phyloP scores from a whole-genome alignment of 805 yeast genomes.

The Candida broadrunensis region DNA sequence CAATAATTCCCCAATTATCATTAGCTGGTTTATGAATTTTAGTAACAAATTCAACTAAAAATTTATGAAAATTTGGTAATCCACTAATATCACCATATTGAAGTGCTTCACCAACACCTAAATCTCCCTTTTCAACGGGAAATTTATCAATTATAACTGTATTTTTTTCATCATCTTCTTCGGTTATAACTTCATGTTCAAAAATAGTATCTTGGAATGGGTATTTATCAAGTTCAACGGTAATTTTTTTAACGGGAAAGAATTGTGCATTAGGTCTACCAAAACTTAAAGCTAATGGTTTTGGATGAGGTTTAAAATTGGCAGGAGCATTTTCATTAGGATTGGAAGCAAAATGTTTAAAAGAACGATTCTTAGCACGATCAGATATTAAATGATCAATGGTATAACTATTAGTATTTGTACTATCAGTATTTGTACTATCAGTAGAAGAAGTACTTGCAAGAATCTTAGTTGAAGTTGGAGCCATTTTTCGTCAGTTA shows the following conservation, averaged over 20 bases:
- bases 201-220: constrained; percentile 40
- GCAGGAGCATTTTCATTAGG: constrained; percentile 31
- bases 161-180: neutral
- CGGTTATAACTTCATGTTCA: constrained; percentile 18
- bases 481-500: neutral
- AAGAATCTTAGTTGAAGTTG: neutral
- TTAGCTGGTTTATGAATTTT: constrained; percentile 45
- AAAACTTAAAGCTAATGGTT: constrained; percentile 51
- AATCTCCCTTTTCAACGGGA: constrained; percentile 17
- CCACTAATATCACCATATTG: constrained; percentile 59
- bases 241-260: constrained; percentile 56
- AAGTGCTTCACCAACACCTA: constrained; percentile 46
- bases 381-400: neutral
- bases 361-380: neutral
- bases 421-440: neutral
- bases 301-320: constrained; percentile 44
- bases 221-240: constrained; percentile 42
- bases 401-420: neutral
- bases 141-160: constrained; percentile 19
- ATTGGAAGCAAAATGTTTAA: constrained; percentile 22
- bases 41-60: constrained; percentile 36
- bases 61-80: constrained; percentile 31
- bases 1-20: constrained; percentile 44
- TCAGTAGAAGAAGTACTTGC: neutral
- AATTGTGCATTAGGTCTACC: constrained; percentile 64